Evolutionary conservation across 225 moss, liverwort and hornwort species (phyloP), one percentile per base, ranked within the genome.

Genomic region (Pleurozium schreberi): DNA sequence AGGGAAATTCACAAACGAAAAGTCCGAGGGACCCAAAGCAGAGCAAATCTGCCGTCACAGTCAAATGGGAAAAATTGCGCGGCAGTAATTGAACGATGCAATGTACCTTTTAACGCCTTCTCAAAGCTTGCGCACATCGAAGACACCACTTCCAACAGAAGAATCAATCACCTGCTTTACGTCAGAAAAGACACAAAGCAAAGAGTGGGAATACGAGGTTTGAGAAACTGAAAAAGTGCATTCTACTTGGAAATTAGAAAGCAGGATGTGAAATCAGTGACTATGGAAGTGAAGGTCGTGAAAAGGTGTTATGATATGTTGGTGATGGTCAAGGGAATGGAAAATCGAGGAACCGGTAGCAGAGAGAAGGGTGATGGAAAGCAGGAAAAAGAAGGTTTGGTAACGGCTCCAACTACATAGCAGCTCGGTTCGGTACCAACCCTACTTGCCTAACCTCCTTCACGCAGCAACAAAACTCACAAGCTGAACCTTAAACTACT

Each of bases 341-440:
- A 73, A 84, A 84, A 80, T 83, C 58, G 76, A 88, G 85, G 68
- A 80, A 49, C 53, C 42, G 26, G 75, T 57, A 38, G 87, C 55
- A 64, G 76, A 79, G 68, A 83, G 69, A 76, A 85, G 76, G 83
- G 75, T 77, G 88, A 84, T 30, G 83, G 68, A 88, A 84, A 83
- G 84, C 43, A 77, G 38, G 81, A 78, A 64, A n/a, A 80, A 49
- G 77, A 88, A 93, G 90, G 90, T 81, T 90, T 90, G 88, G 91
- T 90, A 91, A 93, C 90, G 91, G 90, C 91, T 93, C 88, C 87
- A 93, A 91, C 93, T 57, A 91, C 85, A 92, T 10, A 31, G 81
- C 43, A 62, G 62, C 91, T 90, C 75, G 86, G 86, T 89, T 88
- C 53, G 89, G 88, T 83, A 87, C 89, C 89, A 69, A 91, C 87